These are phyloP conservation scores for Brassica incana DNA, from an alignment of 345 rosid species.

Conservation along the genomic window DNA sequence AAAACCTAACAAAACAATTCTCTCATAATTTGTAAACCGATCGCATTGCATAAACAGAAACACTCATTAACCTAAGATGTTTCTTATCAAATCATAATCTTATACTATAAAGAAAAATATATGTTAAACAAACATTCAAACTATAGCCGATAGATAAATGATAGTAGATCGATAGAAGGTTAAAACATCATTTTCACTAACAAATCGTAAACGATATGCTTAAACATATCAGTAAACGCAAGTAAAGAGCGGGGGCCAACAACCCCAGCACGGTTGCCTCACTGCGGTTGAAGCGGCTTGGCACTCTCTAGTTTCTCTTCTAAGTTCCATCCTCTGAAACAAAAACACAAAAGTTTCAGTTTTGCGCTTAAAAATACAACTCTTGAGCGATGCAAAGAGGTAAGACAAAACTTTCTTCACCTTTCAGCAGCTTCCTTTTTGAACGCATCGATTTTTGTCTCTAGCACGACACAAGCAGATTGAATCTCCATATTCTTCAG, in stretches of 20 bases:
- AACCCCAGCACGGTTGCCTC: constrained; percentile 7
- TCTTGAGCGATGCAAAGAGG: constrained; percentile 23
- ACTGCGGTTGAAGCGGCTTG: constrained; percentile 21
- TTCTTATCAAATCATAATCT: neutral
- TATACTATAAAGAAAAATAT: neutral
- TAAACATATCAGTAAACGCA: constrained; percentile 3
- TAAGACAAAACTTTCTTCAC: constrained; percentile 41
- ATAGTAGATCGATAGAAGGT: neutral
- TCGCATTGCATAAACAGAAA: neutral
- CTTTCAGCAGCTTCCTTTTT: constrained; percentile 77
- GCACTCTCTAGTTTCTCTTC: constrained; percentile 62
- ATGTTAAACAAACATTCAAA: neutral
- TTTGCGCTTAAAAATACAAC: constrained; percentile 17
- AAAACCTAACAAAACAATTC: neutral
- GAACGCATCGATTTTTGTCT: constrained; percentile 57
- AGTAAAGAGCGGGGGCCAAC: constrained; percentile 4
- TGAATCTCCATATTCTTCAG: constrained; percentile 83
- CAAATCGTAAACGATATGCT: constrained; percentile 11
- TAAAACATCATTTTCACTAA: constrained; percentile 2
- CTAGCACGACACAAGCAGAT: constrained; percentile 62
- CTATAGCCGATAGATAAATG: neutral
- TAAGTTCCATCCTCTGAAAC: constrained; percentile 77
- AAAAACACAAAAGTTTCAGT: constrained; percentile 9
- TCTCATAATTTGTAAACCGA: neutral
- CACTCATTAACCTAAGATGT: neutral